These are phyloP conservation scores for Trichoderma gracile DNA, from an alignment of 2,329 filamentous ascomycete genomes.

Conservation along the genomic window DNA sequence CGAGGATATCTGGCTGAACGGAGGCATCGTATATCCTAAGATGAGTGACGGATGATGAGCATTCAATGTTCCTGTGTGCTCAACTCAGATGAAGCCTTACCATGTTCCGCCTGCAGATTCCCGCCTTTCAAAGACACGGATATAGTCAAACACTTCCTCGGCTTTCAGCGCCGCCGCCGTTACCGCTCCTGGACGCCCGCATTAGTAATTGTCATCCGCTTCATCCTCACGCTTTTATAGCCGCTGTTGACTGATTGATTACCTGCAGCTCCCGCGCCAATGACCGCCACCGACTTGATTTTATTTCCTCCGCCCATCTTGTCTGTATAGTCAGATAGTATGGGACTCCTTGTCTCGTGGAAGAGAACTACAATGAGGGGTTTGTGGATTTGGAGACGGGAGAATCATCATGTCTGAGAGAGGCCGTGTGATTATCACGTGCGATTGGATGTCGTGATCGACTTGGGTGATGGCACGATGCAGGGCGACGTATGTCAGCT, in stretches of 20 bases:
- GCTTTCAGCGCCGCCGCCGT: slow-evolving; percentile 50
- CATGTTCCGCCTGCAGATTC: slow-evolving; percentile 49
- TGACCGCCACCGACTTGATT: slow-evolving; percentile 26
- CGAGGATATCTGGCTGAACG: slow-evolving; percentile 37
- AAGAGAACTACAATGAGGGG: neutral
- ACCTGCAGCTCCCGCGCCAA: slow-evolving; percentile 27
- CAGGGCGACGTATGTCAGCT: slow-evolving; percentile 7
- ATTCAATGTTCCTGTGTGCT: neutral
- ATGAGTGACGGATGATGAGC: neutral
- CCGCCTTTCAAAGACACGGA: slow-evolving; percentile 46
- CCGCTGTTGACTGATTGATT: neutral
- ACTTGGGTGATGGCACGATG: slow-evolving; percentile 23
- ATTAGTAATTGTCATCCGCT: slow-evolving; percentile 22
- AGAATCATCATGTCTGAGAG: neutral
- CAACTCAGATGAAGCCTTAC: slow-evolving; percentile 33
- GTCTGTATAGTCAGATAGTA: neutral
- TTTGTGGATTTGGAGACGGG: neutral
- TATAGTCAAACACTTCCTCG: slow-evolving; percentile 46
- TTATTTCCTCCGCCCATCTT: slow-evolving; percentile 24
- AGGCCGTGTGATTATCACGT: slow-evolving; percentile 21
- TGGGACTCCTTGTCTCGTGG: neutral
- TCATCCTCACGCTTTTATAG: neutral
- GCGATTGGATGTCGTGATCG: slow-evolving; percentile 22
- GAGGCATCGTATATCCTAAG: slow-evolving; percentile 54
- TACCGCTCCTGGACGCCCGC: slow-evolving; percentile 42